Conservation (phyloP, 129 eudicot genomes). For the Flaveria sonorensis region DNA sequence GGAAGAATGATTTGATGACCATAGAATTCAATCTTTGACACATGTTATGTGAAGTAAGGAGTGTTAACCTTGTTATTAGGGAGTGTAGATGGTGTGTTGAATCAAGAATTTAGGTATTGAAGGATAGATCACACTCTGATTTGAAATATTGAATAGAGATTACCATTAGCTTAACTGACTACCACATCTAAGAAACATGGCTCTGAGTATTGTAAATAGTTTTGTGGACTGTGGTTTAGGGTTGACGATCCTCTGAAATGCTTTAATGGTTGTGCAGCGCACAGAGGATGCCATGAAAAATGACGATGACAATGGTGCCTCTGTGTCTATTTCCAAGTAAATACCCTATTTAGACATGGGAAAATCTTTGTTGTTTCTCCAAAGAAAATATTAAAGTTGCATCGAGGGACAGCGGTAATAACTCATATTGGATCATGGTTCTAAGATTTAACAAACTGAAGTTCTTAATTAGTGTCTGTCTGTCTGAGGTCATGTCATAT, state of each 20-base stretch:
- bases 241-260: not conserved
- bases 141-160: not conserved
- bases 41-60: not conserved
- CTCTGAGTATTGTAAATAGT: not conserved
- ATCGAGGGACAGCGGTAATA: not conserved
- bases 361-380: not conserved
- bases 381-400: not conserved
- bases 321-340: constrained; percentile 2
- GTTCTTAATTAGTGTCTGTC: not conserved
- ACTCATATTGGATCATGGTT: not conserved
- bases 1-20: constrained; percentile 10
- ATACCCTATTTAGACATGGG: not conserved
- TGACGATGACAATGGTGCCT: constrained; percentile 1
- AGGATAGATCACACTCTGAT: not conserved
- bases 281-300: constrained; percentile 4
- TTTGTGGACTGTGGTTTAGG: not conserved
- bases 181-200: not conserved
- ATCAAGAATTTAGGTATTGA: not conserved
- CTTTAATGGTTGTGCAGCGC: constrained; percentile 11
- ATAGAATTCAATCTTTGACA: not conserved
- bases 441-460: not conserved
- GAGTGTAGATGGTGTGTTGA: constrained; percentile 12
- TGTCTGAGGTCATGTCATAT: not conserved
- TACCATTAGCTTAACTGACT: not conserved
- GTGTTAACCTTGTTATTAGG: not conserved